Evolutionary conservation across 208 protist species (phyloP).

Genomic region (Wallacemonas collosoma): DNA sequence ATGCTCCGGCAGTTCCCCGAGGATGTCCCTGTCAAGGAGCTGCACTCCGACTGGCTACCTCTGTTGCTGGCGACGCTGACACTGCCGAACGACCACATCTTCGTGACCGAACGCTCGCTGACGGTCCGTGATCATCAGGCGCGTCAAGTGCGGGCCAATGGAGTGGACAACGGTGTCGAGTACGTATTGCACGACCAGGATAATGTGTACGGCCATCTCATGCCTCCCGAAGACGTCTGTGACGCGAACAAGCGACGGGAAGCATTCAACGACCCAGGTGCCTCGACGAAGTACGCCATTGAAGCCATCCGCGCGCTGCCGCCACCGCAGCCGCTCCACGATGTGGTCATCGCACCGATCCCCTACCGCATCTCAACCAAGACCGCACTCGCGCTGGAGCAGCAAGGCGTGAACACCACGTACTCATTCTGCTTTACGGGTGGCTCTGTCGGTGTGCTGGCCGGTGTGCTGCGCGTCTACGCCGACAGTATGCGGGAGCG

Average conservation of each 20-base stretch:
- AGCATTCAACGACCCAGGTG: constrained; percentile 17
- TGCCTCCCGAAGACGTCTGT: constrained; percentile 27
- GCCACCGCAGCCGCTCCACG: constrained; percentile 27
- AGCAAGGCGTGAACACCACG: constrained; percentile 25
- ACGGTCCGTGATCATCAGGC: constrained; percentile 14
- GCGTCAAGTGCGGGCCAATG: background rate
- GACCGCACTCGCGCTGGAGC: constrained; percentile 24
- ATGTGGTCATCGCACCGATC: constrained; percentile 46
- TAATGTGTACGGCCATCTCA: constrained; percentile 15
- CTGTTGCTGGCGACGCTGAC: constrained; percentile 50
- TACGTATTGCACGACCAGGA: constrained; percentile 1
- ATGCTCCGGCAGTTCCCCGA: constrained; percentile 66
- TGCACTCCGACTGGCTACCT: constrained; percentile 62
- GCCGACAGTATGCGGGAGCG: constrained; percentile 27
- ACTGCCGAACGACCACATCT: constrained; percentile 31
- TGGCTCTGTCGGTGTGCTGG: constrained; percentile 60
- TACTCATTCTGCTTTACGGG: constrained; percentile 57
- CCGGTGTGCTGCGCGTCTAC: constrained; percentile 52
- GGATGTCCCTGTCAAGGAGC: constrained; percentile 66
- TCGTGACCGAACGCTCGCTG: constrained; percentile 22
- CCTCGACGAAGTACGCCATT: constrained; percentile 34
- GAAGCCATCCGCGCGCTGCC: constrained; percentile 35
- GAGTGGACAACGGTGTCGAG: background rate
- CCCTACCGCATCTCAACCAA: constrained; percentile 28
- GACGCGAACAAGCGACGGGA: constrained; percentile 36